Evolutionary conservation across 345 rosid species (phyloP).

Genomic region (Hypericum perforatum): DNA sequence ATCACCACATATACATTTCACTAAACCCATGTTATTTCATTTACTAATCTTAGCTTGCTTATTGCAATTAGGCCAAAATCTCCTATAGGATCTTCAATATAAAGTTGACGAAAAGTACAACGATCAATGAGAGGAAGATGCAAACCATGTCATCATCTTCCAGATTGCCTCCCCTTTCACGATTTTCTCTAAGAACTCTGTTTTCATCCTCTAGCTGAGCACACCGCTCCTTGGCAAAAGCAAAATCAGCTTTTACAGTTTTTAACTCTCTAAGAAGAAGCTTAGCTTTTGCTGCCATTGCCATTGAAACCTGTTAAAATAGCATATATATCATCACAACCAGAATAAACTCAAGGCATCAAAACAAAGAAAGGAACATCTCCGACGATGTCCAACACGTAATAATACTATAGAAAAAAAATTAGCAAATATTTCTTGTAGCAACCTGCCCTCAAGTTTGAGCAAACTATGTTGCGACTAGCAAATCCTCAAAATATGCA

Average conservation of each 20-base stretch:
- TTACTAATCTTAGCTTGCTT: too few species aligned
- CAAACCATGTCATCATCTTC: constrained; percentile 29
- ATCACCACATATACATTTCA: too few species aligned
- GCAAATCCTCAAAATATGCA: too few species aligned
- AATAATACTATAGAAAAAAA: too few species aligned
- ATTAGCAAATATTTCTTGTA: too few species aligned
- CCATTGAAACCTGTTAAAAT: constrained; percentile 36
- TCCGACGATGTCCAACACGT: too few species aligned
- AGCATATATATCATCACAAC: constrained; percentile 14
- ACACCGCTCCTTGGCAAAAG: constrained; percentile 28
- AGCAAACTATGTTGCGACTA: too few species aligned
- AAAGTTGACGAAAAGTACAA: background rate
- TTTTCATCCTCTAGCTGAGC: constrained; percentile 31
- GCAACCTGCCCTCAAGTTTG: too few species aligned
- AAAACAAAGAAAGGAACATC: background rate
- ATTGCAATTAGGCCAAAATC: too few species aligned
- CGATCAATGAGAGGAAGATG: background rate
- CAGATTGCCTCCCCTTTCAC: constrained; percentile 17
- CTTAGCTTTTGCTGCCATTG: constrained; percentile 33
- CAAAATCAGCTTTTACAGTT: constrained; percentile 30
- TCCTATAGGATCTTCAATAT: too few species aligned
- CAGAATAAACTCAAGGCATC: constrained; percentile 6
- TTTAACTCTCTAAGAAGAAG: constrained; percentile 28
- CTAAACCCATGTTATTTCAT: too few species aligned
- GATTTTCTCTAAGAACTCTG: constrained; percentile 23